Percentiles rank a stretch among this genome's conserved stretches.
phyloP scores from a whole-genome alignment of 2,329 filamentous ascomycete species.

The Helotiales sp. region DNA sequence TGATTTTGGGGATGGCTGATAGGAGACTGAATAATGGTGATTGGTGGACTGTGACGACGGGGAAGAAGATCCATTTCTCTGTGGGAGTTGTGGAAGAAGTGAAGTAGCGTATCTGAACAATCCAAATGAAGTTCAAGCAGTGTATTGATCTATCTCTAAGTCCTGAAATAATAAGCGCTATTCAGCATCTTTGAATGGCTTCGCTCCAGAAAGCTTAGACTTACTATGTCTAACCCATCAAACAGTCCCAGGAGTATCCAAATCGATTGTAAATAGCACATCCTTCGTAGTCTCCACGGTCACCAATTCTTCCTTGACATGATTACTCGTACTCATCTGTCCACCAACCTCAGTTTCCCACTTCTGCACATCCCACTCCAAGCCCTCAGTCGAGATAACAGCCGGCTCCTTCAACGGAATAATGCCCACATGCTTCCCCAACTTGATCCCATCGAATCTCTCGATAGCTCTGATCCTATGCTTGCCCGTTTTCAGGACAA shows the following conservation, averaged over 20 bases:
- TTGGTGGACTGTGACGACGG: not conserved
- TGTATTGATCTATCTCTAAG: not conserved
- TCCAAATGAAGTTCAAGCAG: not conserved
- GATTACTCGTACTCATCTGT: slow-evolving; percentile 80
- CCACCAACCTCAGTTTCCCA: slow-evolving; percentile 81
- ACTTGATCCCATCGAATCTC: slow-evolving; percentile 19
- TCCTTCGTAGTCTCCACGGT: slow-evolving; percentile 66
- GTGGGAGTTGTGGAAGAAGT: not conserved
- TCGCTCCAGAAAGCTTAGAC: not conserved
- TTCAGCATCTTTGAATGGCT: too few relatives aligned
- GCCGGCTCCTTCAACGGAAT: slow-evolving; percentile 82
- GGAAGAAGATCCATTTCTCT: not conserved
- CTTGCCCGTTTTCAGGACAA: slow-evolving; percentile 50
- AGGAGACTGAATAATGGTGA: not conserved
- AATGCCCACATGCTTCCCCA: slow-evolving; percentile 80
- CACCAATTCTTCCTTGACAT: slow-evolving; percentile 65
- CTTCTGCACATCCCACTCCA: slow-evolving; percentile 88
- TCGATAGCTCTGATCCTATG: slow-evolving; percentile 68
- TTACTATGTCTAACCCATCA: not conserved
- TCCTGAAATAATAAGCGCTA: not conserved
- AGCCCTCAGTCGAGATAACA: slow-evolving; percentile 76
- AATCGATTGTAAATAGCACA: slow-evolving; percentile 76
- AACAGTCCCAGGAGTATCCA: slow-evolving; percentile 25
- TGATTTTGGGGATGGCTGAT: not conserved
- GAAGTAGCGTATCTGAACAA: not conserved